A percentile compares a stretch with the other conserved stretches of the same genome.
Conservation (phyloP, 2,329 filamentous ascomycete genomes). For the Venturia oleaginea region DNA sequence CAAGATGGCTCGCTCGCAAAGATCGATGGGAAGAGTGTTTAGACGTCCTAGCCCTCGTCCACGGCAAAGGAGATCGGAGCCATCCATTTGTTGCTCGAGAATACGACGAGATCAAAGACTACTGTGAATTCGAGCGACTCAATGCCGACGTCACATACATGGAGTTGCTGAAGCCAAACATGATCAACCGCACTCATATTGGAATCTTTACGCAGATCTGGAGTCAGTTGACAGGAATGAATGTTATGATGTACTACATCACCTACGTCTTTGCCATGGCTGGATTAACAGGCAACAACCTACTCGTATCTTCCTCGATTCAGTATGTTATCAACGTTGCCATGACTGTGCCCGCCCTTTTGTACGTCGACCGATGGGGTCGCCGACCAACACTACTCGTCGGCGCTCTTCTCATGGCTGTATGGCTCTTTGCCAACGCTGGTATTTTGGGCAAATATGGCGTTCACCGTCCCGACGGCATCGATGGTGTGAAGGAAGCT, state of each 20-base stretch:
- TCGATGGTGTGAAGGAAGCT: conserved; percentile 34
- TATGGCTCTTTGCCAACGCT: conserved; percentile 54
- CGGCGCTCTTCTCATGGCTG: conserved; percentile 55
- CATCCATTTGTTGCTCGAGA: conserved; percentile 59
- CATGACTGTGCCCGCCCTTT: conserved; percentile 66
- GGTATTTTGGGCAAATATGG: conserved; percentile 54
- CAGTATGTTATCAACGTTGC: conserved; percentile 73
- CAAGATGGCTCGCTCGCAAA: conserved; percentile 37
- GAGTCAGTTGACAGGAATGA: conserved; percentile 70
- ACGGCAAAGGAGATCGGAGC: conserved; percentile 50
- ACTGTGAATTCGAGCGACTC: conserved; percentile 62
- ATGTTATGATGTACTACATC: conserved; percentile 51
- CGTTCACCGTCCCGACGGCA: conserved; percentile 30
- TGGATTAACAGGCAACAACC: conserved; percentile 49
- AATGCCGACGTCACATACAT: conserved; percentile 61
- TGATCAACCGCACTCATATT: conserved; percentile 64
- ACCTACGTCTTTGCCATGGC: conserved; percentile 64
- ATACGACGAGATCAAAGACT: conserved; percentile 62
- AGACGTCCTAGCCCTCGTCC: conserved; percentile 33
- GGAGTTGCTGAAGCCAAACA: conserved; percentile 63
- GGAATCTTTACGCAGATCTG: conserved; percentile 67
- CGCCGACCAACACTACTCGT: conserved; percentile 59
- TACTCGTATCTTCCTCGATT: conserved; percentile 58
- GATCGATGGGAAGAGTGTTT: conserved; percentile 37
- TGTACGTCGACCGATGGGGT: conserved; percentile 69